A percentile compares a stretch with the other conserved stretches of the same genome.
phyloP scores from a whole-genome alignment of 2,329 filamentous ascomycete genomes.

The Pseudophaeomoniella oleicola region DNA sequence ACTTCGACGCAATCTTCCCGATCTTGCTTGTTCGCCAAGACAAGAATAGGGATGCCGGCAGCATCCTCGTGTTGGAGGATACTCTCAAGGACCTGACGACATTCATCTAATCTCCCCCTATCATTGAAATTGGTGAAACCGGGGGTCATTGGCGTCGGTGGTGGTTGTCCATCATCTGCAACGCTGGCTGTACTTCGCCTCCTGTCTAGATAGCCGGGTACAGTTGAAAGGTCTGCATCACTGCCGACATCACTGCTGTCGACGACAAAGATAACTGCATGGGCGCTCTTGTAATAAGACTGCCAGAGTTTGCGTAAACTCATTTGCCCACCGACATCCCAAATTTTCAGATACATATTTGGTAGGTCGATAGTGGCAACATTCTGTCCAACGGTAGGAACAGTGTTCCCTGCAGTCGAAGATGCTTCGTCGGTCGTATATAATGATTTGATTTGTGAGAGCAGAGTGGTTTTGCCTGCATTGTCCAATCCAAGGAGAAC shows the following conservation, averaged over 20 bases:
- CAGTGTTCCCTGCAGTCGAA: slow-evolving; percentile 63
- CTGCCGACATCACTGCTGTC: slow-evolving; percentile 81
- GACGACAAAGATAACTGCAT: slow-evolving; percentile 96
- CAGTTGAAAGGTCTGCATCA: slow-evolving; percentile 53
- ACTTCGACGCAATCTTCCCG: slow-evolving; percentile 95
- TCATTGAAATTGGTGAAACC: slow-evolving; percentile 2
- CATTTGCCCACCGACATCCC: slow-evolving; percentile 93
- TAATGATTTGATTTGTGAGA: slow-evolving; percentile 87
- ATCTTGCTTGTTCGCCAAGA: slow-evolving; percentile 96
- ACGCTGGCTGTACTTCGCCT: slow-evolving; percentile 15
- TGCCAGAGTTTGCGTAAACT: slow-evolving; percentile 85
- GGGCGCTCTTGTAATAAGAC: slow-evolving; percentile 83
- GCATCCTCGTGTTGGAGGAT: slow-evolving; percentile 79
- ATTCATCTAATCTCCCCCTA: slow-evolving; percentile 63
- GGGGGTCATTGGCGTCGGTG: slow-evolving; percentile 20
- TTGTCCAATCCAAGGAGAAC: slow-evolving; percentile 96
- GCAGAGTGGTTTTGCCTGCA: slow-evolving; percentile 94
- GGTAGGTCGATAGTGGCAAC: slow-evolving; percentile 80
- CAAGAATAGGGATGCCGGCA: slow-evolving; percentile 78
- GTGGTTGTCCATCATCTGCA: slow-evolving; percentile 11
- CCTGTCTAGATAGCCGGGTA: slow-evolving; percentile 15
- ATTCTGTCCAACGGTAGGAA: slow-evolving; percentile 94
- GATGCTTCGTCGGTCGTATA: slow-evolving; percentile 38
- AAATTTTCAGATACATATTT: slow-evolving; percentile 95
- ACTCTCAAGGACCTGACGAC: slow-evolving; percentile 73